Conservation (phyloP, 2,329 filamentous ascomycete species). For the Fusarium avenaceum region DNA sequence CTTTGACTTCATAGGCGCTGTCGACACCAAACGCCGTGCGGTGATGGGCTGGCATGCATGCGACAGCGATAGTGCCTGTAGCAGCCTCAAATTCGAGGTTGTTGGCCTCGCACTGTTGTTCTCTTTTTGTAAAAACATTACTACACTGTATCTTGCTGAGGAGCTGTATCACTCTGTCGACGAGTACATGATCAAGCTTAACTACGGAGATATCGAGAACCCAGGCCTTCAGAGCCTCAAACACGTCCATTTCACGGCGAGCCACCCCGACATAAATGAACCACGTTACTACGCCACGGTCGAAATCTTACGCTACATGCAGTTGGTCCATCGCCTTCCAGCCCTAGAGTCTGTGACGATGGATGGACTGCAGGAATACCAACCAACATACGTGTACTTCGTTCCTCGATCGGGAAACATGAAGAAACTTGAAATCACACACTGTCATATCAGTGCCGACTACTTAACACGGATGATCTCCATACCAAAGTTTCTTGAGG, state of each 20-base stretch:
- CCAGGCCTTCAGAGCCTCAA: not conserved
- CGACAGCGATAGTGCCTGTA: not conserved
- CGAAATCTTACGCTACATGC: not conserved
- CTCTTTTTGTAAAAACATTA: not conserved
- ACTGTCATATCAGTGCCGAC: not conserved
- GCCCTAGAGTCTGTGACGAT: not conserved
- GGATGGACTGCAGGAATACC: not conserved
- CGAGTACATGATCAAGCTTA: not conserved
- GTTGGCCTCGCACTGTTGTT: not conserved
- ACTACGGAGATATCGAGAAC: not conserved
- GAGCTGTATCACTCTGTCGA: not conserved
- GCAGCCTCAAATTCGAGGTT: not conserved
- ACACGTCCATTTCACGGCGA: not conserved
- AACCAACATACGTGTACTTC: not conserved
- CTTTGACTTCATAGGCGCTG: not conserved
- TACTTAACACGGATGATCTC: not conserved
- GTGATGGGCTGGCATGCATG: not conserved
- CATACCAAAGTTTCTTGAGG: not conserved
- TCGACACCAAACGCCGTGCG: not conserved
- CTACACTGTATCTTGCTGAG: not conserved
- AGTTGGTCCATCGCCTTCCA: not conserved
- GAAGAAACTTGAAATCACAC: not conserved
- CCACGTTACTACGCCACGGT: too few species aligned
- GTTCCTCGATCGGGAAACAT: conserved; percentile 3
- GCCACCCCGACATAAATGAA: not conserved